These are phyloP conservation scores for Detonula confervacea DNA, from an alignment of 352 stramenopile species.

Conservation along the genomic window DNA sequence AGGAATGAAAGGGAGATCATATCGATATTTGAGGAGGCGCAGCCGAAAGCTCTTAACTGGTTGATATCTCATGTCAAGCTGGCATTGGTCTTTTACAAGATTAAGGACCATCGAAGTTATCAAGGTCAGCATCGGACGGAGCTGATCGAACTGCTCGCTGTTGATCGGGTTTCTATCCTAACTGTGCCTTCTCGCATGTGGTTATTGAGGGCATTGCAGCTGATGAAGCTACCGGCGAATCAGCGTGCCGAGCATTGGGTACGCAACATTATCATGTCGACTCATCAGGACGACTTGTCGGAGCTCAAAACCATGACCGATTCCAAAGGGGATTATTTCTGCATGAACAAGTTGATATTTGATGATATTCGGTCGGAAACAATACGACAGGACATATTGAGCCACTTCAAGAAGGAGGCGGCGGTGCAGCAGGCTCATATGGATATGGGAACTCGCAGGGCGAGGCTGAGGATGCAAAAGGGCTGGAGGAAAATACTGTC, in stretches of 20 bases:
- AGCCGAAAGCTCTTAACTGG: slow-evolving; percentile 96
- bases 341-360: slow-evolving; percentile 98
- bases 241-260: slow-evolving; percentile 94
- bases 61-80: slow-evolving; percentile 94
- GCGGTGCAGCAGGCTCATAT: slow-evolving; percentile 93
- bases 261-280: slow-evolving; percentile 96
- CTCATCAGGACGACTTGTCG: slow-evolving; percentile 93
- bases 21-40: slow-evolving; percentile 92
- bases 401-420: slow-evolving; percentile 94
- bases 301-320: slow-evolving; percentile 95
- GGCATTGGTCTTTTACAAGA: slow-evolving; percentile 97
- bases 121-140: slow-evolving; percentile 90
- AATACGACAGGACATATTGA: slow-evolving; percentile 92
- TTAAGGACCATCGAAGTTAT: slow-evolving; percentile 90
- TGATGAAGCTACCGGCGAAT: slow-evolving; percentile 96
- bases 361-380: slow-evolving; percentile 93
- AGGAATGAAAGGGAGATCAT: slow-evolving; percentile 94
- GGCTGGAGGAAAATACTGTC: slow-evolving; percentile 97
- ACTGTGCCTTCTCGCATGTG: slow-evolving; percentile 91
- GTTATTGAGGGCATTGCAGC: slow-evolving; percentile 95
- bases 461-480: slow-evolving; percentile 71
- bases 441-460: slow-evolving; percentile 88
- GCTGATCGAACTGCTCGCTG: slow-evolving; percentile 93
- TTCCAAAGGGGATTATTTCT: slow-evolving; percentile 94
- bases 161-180: slow-evolving; percentile 91